Evolutionary conservation across 495 filamentous ascomycete genomes (phyloP).

Genomic region (Hypoxylon crocopeplum): DNA sequence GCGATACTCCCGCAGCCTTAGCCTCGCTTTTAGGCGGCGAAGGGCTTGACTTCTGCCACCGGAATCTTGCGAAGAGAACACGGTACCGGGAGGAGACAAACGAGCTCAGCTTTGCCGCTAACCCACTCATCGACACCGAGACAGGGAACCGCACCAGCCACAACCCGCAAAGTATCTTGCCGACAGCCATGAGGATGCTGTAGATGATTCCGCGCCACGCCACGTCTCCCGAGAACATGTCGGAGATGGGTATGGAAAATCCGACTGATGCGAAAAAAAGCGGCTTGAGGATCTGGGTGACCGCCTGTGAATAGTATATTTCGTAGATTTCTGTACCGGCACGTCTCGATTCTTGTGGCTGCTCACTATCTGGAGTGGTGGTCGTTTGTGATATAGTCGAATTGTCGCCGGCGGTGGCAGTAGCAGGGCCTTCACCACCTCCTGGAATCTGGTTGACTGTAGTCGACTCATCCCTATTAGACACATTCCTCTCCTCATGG

Average conservation of each 20-base stretch:
- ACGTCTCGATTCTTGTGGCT: conserved; percentile 1
- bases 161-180: conserved; percentile 66
- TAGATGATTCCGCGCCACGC: conserved; percentile 79
- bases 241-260: conserved; percentile 76
- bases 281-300: conserved; percentile 66
- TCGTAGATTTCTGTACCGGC: conserved; percentile 58
- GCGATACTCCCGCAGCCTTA: not conserved
- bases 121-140: not conserved
- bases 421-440: not conserved
- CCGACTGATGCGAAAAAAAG: conserved; percentile 85
- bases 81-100: conserved; percentile 13
- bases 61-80: conserved; percentile 4
- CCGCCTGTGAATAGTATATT: conserved; percentile 59
- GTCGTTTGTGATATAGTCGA: not conserved
- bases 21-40: not conserved
- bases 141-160: conserved; percentile 64
- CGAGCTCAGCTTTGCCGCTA: not conserved
- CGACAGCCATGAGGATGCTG: conserved; percentile 69
- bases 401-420: no score
- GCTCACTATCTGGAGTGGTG: not conserved
- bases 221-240: conserved; percentile 68
- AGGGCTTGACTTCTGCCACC: not conserved
- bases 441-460: not conserved
- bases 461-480: not conserved
- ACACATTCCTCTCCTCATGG: not conserved